Evolutionary conservation across 495 filamentous ascomycete species (phyloP), one percentile per base, ranked within the genome.

Genomic region (Lophiostoma macrostomum): DNA sequence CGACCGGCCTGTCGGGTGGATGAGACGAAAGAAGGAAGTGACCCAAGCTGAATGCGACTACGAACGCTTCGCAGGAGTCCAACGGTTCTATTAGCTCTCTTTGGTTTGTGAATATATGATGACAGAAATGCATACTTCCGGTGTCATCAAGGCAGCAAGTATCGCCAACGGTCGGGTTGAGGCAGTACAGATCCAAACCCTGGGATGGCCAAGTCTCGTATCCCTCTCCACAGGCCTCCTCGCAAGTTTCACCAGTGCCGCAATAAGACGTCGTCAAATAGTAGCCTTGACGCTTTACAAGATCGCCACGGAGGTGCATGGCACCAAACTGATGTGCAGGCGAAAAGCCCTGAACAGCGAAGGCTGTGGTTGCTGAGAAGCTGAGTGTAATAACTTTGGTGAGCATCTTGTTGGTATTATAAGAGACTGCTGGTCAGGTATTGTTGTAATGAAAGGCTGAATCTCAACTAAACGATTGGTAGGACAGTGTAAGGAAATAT

Each of bases 281-380:
- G 47, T 58, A 58, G 11, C 55, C 55, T 27, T 51, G 47, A 24
- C 55, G 46, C 39, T 58, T 58, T 13, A n/a, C n/a, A n/a, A n/a
- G n/a, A n/a, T n/a, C n/a, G n/a, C n/a, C n/a, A n/a, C n/a, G n/a
- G n/a, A n/a, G n/a, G n/a, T 45, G 36, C 55, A 58, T 58, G 6
- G 55, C 46, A 16, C 55, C 55, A 34, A 58, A 58, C 47, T 44
- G 25, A 30, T 45, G 22, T 25, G 16, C 32, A 5, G 48, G 38
- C n/a, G 40, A 31, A 32, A 29, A 51, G 55, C 45, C 51, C 5
- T 51, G 36, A 10, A 39, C 28, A 5, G 20, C 55, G n/a, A 51
- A 29, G 4, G 31, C 47, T n/a, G 55, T 23, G 31, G 47, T 30
- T 40, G 22, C 37, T 22, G 52, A 23, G 47, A 41, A 16, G 29